These are phyloP conservation scores for Marchantia polymorpha DNA, from an alignment of 225 moss, liverwort and hornwort species.

Conservation along the genomic window DNA sequence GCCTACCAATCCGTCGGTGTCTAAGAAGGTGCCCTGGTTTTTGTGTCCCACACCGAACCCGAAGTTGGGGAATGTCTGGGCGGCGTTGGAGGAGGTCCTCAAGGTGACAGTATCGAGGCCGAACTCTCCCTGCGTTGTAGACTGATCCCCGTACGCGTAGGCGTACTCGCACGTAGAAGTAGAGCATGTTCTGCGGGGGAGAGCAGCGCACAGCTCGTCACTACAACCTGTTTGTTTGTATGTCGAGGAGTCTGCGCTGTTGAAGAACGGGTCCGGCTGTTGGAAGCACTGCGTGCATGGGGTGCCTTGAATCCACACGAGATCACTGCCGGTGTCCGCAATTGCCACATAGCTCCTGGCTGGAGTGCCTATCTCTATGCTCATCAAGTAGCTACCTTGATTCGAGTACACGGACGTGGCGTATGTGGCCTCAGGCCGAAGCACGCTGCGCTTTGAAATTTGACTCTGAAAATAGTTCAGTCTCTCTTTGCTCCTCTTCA, in stretches of 20 bases:
- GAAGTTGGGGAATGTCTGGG: constrained; percentile 22
- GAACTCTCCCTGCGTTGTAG: constrained; percentile 40
- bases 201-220: constrained; percentile 9
- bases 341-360: constrained; percentile 8
- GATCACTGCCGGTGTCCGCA: constrained; percentile 33
- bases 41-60: constrained; percentile 44
- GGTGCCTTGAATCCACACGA: constrained; percentile 25
- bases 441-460: neutral
- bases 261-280: constrained; percentile 10
- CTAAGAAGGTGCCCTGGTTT: constrained; percentile 34
- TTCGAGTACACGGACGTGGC: constrained; percentile 16
- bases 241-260: constrained; percentile 5
- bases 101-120: constrained; percentile 32
- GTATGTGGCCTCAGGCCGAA: constrained; percentile 15
- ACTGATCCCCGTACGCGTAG: constrained; percentile 47
- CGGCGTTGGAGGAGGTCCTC: constrained; percentile 10
- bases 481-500: constrained; percentile 30
- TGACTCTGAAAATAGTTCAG: constrained; percentile 11
- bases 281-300: constrained; percentile 26
- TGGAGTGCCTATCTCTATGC: constrained; percentile 31
- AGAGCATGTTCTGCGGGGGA: constrained; percentile 22
- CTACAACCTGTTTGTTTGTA: constrained; percentile 3
- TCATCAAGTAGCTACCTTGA: constrained; percentile 39
- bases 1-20: constrained; percentile 43
- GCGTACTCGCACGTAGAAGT: constrained; percentile 27